These are phyloP conservation scores for Petunia secreta DNA, from an alignment of 257 asterid species.

Conservation along the genomic window DNA sequence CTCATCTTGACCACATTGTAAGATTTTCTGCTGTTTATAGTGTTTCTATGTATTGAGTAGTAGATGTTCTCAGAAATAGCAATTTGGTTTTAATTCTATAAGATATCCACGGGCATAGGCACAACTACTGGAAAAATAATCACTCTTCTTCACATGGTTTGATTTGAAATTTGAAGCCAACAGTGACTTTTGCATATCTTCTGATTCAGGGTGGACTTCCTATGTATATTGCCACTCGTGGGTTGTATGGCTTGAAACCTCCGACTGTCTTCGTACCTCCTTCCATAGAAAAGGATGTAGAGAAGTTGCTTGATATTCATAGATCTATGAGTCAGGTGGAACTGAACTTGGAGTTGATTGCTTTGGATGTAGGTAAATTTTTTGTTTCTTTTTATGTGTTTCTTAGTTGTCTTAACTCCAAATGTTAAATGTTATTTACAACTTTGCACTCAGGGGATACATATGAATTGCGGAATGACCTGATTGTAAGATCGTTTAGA, in stretches of 20 bases:
- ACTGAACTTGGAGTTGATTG: constrained; percentile 74
- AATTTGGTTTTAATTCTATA: neutral
- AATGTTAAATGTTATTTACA: constrained; percentile 22
- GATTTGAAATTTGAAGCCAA: constrained; percentile 19
- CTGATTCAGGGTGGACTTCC: constrained; percentile 95
- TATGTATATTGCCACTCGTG: constrained; percentile 93
- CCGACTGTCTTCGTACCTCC: constrained; percentile 94
- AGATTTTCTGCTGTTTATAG: constrained; percentile 21
- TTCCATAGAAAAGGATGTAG: constrained; percentile 81
- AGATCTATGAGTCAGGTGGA: constrained; percentile 83
- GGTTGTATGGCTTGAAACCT: constrained; percentile 82
- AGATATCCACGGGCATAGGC: neutral
- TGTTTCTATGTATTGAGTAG: neutral
- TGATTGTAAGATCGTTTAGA: constrained; percentile 84
- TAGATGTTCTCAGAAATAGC: neutral
- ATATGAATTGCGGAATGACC: constrained; percentile 96
- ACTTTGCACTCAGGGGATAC: constrained; percentile 74
- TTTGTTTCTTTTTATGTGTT: constrained; percentile 21
- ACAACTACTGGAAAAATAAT: neutral
- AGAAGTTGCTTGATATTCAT: constrained; percentile 71
- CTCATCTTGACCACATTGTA: constrained; percentile 99
- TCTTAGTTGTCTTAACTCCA: constrained; percentile 14
- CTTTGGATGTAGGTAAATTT: constrained; percentile 81
- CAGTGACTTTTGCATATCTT: constrained; percentile 27
- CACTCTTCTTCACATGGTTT: neutral